A percentile compares a stretch with the other conserved stretches of the same genome.
phyloP scores from a whole-genome alignment of 2,329 filamentous ascomycete species.

The Dendryphion nanum region DNA sequence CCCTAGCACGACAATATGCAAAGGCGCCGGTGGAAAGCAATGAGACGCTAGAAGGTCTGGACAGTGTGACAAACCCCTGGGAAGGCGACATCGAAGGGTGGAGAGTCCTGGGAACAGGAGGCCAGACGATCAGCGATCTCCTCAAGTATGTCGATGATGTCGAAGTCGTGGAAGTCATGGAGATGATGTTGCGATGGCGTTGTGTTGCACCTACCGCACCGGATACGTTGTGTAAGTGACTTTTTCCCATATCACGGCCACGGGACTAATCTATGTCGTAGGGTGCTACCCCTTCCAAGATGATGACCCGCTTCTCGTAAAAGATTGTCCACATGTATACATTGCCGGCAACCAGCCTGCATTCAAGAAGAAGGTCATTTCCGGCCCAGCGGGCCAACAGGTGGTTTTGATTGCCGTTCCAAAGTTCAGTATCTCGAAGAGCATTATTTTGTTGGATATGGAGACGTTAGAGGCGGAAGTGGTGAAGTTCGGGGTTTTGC shows the following conservation, averaged over 20 bases:
- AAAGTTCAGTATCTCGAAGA: conserved; percentile 72
- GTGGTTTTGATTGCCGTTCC: conserved; percentile 83
- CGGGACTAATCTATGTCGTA: conserved; percentile 32
- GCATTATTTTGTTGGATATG: conserved; percentile 79
- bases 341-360: conserved; percentile 82
- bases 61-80: conserved; percentile 90
- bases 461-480: conserved; percentile 79
- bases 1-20: conserved; percentile 68
- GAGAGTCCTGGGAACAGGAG: conserved; percentile 80
- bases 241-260: background rate
- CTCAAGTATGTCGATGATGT: conserved; percentile 84
- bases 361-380: conserved; percentile 70
- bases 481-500: no score
- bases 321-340: conserved; percentile 83
- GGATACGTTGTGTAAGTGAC: conserved; percentile 80
- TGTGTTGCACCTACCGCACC: conserved; percentile 90
- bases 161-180: conserved; percentile 83
- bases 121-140: conserved; percentile 91
- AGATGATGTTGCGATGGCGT: conserved; percentile 89
- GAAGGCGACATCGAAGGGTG: conserved; percentile 88
- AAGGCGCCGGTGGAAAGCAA: conserved; percentile 44
- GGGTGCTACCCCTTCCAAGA: conserved; percentile 97
- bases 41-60: conserved; percentile 67
- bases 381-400: conserved; percentile 63
- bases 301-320: conserved; percentile 85